Evolutionary conservation across 306 rosid species (phyloP).

Genomic region (Prosopis cineraria): DNA sequence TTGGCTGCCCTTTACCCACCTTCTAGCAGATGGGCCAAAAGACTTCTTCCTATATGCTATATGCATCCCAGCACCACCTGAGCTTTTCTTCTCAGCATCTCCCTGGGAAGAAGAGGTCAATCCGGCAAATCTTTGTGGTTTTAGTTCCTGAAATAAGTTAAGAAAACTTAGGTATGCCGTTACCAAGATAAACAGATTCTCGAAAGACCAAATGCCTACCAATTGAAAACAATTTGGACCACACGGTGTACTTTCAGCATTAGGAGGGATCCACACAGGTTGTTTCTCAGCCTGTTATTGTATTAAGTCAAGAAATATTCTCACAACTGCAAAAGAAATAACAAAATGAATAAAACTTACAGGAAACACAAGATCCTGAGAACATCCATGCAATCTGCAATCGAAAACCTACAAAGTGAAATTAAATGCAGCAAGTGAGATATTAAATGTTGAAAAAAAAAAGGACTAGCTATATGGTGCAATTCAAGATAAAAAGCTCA

Average conservation of each 20-base stretch:
- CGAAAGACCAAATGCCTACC: slow-evolving; percentile 52
- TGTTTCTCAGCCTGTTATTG: slow-evolving; percentile 83
- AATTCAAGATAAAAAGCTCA: slow-evolving; percentile 40
- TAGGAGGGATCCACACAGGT: slow-evolving; percentile 64
- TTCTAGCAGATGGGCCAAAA: slow-evolving; percentile 55
- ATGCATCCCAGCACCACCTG: slow-evolving; percentile 50
- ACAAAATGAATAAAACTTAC: slow-evolving; percentile 53
- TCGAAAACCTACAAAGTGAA: slow-evolving; percentile 76
- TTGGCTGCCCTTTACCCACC: slow-evolving; percentile 63
- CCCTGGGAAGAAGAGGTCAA: slow-evolving; percentile 54
- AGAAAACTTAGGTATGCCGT: slow-evolving; percentile 33
- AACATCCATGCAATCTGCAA: slow-evolving; percentile 97
- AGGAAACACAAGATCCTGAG: slow-evolving; percentile 97
- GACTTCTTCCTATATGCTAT: slow-evolving; percentile 60
- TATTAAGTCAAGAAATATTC: slow-evolving; percentile 27
- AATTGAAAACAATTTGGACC: slow-evolving; percentile 77
- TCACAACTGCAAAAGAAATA: slow-evolving; percentile 18
- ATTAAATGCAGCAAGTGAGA: slow-evolving; percentile 30
- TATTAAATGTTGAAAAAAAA: slow-evolving; percentile 18
- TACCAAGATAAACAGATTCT: slow-evolving; percentile 18
- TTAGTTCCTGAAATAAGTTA: slow-evolving; percentile 53
- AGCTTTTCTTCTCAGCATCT: slow-evolving; percentile 63
- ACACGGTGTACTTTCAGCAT: slow-evolving; percentile 68
- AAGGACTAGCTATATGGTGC: too few relatives aligned
- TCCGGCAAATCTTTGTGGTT: slow-evolving; percentile 53